These are phyloP conservation scores for Podaxis carcinomalis DNA, from an alignment of 768 basidiomycete species.

Conservation along the genomic window DNA sequence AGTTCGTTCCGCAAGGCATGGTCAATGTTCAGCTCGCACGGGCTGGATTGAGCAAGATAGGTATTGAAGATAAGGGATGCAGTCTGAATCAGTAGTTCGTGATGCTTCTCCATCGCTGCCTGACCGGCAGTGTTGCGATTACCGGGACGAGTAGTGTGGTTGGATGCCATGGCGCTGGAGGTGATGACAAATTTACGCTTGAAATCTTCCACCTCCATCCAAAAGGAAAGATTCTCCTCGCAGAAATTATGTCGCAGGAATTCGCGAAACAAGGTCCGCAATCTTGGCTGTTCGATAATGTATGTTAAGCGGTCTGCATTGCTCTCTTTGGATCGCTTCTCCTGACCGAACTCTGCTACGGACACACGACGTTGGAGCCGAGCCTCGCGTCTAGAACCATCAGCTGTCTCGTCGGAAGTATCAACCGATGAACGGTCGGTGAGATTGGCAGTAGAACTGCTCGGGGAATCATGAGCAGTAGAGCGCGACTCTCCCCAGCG, in stretches of 20 bases:
- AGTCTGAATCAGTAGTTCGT: slow-evolving; percentile 90
- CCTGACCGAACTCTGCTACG: slow-evolving; percentile 60
- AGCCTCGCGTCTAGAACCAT: slow-evolving; percentile 34
- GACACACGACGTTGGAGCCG: slow-evolving; percentile 80
- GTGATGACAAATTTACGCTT: slow-evolving; percentile 95
- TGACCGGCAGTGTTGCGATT: slow-evolving; percentile 62
- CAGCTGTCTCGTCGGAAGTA: slow-evolving; percentile 28
- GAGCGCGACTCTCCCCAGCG: slow-evolving; percentile 66
- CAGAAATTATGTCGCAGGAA: slow-evolving; percentile 93
- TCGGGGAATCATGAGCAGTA: slow-evolving; percentile 51
- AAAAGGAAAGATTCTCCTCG: slow-evolving; percentile 97
- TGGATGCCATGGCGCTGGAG: slow-evolving; percentile 76
- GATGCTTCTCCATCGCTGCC: slow-evolving; percentile 94
- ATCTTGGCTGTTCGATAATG: slow-evolving; percentile 88
- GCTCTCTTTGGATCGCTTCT: slow-evolving; percentile 71
- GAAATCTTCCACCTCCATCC: slow-evolving; percentile 96
- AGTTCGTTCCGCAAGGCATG: slow-evolving; percentile 94
- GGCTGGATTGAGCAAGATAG: slow-evolving; percentile 93
- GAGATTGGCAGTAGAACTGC: slow-evolving; percentile 61
- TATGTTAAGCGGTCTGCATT: slow-evolving; percentile 88
- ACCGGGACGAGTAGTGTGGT: slow-evolving; percentile 32
- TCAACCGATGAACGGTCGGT: slow-evolving; percentile 60
- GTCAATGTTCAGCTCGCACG: slow-evolving; percentile 97
- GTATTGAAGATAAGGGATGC: slow-evolving; percentile 93
- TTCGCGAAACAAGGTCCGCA: slow-evolving; percentile 90